These are phyloP conservation scores for Melastoma candidum DNA, from an alignment of 441 rosid genomes.

Conservation along the genomic window DNA sequence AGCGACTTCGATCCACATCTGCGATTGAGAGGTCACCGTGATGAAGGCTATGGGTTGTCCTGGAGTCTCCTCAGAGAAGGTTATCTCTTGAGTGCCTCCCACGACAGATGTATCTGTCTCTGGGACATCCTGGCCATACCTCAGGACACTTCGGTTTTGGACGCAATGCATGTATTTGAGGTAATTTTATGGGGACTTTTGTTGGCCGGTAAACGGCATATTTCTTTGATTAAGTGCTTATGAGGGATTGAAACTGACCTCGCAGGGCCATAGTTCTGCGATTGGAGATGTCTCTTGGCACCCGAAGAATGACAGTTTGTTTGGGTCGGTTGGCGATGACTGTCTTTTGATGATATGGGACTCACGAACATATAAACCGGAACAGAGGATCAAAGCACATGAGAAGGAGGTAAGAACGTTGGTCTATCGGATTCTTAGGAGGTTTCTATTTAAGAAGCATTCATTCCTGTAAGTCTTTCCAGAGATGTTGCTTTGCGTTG, in stretches of 20 bases:
- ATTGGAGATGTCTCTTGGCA: constrained; percentile 42
- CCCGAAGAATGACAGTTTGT: no score
- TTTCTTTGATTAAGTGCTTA: constrained; percentile 4
- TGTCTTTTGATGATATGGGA: constrained; percentile 46
- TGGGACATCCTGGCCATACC: constrained; percentile 64
- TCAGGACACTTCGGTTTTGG: constrained; percentile 37
- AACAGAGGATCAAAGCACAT: constrained; percentile 35
- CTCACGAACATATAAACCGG: constrained; percentile 52
- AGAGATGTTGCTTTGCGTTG: background rate
- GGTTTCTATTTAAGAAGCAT: no score
- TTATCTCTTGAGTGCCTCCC: constrained; percentile 75
- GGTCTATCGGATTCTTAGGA: background rate
- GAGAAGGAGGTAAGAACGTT: constrained; percentile 53
- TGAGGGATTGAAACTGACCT: constrained; percentile 6
- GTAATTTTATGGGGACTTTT: constrained; percentile 20
- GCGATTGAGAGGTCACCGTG: constrained; percentile 69
- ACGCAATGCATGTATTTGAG: constrained; percentile 54
- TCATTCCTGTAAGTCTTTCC: no score
- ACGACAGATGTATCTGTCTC: constrained; percentile 65
- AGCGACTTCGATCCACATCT: constrained; percentile 64
- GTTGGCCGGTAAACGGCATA: background rate
- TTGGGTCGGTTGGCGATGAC: no score
- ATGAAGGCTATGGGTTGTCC: constrained; percentile 83
- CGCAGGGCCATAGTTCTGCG: constrained; percentile 53
- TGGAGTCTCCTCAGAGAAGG: constrained; percentile 81